Conservation (phyloP, 2,329 filamentous ascomycete genomes). For the Orbilia javanica region DNA sequence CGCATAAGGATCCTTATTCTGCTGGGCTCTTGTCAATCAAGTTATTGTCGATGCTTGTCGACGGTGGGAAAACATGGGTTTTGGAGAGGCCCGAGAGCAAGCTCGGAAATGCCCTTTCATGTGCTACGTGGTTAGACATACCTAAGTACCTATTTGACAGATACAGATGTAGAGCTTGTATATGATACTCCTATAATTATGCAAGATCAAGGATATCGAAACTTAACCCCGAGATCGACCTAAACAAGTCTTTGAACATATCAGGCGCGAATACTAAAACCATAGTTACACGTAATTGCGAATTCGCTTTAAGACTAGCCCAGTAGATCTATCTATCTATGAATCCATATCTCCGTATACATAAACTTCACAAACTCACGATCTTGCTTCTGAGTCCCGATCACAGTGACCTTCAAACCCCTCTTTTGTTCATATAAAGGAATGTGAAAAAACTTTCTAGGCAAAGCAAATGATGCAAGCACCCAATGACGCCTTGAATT, state of each 20-base stretch:
- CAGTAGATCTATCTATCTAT: neutral
- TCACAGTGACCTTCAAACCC: conserved; percentile 10
- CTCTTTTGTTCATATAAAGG: no score
- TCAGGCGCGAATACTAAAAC: neutral
- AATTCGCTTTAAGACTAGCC: neutral
- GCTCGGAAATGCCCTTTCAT: conserved; percentile 1
- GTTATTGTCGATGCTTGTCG: neutral
- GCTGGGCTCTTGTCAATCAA: no score
- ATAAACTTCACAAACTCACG: conserved; percentile 15
- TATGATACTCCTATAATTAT: no score
- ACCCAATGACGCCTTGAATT: neutral
- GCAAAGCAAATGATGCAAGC: neutral
- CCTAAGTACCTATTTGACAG: no score
- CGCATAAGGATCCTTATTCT: neutral
- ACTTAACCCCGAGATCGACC: neutral
- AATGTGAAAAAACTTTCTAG: neutral
- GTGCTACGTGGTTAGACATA: no score
- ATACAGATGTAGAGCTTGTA: no score
- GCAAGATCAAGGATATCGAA: no score
- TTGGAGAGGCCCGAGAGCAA: neutral
- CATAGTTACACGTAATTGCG: neutral
- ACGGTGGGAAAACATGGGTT: neutral
- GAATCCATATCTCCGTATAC: neutral
- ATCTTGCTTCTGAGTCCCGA: conserved; percentile 10
- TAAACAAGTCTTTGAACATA: neutral